Evolutionary conservation across 1,284 basidiomycete species (phyloP).

Genomic region (Apiotrichum siamense): DNA sequence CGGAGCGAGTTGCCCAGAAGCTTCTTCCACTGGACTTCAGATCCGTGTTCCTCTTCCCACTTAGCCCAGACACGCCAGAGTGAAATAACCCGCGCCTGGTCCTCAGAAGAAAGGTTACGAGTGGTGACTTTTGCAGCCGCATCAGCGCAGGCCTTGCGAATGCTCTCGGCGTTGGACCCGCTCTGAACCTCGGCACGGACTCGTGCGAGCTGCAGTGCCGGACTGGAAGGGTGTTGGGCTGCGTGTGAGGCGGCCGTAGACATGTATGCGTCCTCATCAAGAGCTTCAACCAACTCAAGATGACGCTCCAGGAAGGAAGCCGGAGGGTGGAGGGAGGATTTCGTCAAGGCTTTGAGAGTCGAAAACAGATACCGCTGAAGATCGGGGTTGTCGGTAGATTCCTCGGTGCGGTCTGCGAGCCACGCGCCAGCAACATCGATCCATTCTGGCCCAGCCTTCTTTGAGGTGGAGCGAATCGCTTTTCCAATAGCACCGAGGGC

Average conservation of each 20-base stretch:
- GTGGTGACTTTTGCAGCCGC: constrained; percentile 16
- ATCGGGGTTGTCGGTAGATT: constrained; percentile 22
- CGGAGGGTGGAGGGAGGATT: constrained; percentile 29
- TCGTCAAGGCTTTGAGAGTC: constrained; percentile 28
- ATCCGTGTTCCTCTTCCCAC: constrained; percentile 11
- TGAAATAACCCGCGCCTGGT: constrained; percentile 9
- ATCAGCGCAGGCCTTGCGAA: constrained; percentile 21
- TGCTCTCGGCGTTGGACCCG: not conserved
- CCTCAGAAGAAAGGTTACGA: constrained; percentile 9
- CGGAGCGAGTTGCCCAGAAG: constrained; percentile 23
- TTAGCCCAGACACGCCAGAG: constrained; percentile 29
- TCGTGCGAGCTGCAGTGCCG: constrained; percentile 25
- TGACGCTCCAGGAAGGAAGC: constrained; percentile 32
- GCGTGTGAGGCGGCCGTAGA: constrained; percentile 23
- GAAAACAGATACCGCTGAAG: constrained; percentile 36
- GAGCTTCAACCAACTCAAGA: constrained; percentile 19
- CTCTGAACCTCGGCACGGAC: constrained; percentile 19
- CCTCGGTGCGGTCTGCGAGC: constrained; percentile 30
- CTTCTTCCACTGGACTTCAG: constrained; percentile 15
- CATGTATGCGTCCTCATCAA: constrained; percentile 11
- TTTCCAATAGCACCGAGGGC: constrained; percentile 38
- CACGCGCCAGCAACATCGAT: constrained; percentile 32
- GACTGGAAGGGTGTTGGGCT: constrained; percentile 24
- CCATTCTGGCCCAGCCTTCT: constrained; percentile 20
- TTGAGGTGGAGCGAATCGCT: constrained; percentile 25